These are phyloP conservation scores for Sarocladium oryzae DNA, from an alignment of 2,329 filamentous ascomycete genomes.

Conservation along the genomic window DNA sequence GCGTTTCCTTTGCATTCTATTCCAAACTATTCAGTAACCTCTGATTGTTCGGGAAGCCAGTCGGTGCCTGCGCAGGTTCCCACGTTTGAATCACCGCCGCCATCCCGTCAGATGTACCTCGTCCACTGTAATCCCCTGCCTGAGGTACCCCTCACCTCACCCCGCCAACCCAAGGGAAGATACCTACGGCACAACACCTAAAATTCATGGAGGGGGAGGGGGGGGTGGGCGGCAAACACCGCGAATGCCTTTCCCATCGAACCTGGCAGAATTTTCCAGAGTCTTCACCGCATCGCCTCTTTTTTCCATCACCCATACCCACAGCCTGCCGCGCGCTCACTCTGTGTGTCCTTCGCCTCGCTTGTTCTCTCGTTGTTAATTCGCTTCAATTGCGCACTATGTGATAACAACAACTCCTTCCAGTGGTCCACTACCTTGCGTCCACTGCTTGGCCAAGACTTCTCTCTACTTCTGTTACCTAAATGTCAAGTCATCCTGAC, in stretches of 20 bases:
- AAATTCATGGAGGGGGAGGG: conserved; percentile 4
- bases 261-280: conserved; percentile 14
- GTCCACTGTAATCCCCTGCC: background rate
- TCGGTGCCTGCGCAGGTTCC: too few relatives aligned
- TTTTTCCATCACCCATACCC: background rate
- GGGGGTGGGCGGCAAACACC: background rate
- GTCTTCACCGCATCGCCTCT: conserved; percentile 9
- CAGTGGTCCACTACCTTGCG: background rate
- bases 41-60: too few relatives aligned
- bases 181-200: too few relatives aligned
- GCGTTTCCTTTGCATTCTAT: too few relatives aligned
- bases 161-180: background rate
- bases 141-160: background rate
- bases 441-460: background rate
- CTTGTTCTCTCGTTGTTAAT: too few relatives aligned
- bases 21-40: too few relatives aligned
- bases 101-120: too few relatives aligned
- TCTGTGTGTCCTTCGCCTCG: too few relatives aligned
- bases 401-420: conserved; percentile 5
- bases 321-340: too few relatives aligned
- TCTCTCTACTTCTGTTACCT: background rate
- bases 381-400: background rate
- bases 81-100: too few relatives aligned
- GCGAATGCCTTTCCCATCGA: conserved; percentile 11
- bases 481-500: background rate